These are phyloP conservation scores for Aspergillus sp. DNA, from an alignment of 2,329 filamentous ascomycete genomes.

Conservation along the genomic window DNA sequence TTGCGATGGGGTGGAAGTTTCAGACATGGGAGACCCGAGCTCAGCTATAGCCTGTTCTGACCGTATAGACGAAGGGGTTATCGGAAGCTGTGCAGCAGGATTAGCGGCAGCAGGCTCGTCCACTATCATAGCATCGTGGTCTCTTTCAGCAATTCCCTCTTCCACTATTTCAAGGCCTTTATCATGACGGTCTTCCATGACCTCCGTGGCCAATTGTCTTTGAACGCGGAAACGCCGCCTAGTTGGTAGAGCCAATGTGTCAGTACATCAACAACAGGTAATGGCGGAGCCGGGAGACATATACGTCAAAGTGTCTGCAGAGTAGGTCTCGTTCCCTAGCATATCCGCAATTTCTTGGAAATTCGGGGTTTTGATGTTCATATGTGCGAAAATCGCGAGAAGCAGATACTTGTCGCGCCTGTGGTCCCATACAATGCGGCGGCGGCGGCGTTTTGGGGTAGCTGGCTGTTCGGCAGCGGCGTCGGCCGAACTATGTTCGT, in stretches of 20 bases:
- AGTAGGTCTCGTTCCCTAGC: conserved; percentile 3
- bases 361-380: conserved; percentile 3
- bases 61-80: background rate
- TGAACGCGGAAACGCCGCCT: conserved; percentile 4
- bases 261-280: background rate
- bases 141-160: background rate
- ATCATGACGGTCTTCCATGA: conserved; percentile 5
- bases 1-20: too few species aligned
- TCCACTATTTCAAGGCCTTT: background rate
- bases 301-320: conserved; percentile 5
- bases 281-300: background rate
- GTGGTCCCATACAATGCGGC: conserved; percentile 9
- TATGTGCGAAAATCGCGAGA: conserved; percentile 10
- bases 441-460: background rate
- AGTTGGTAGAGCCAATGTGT: background rate
- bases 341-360: conserved; percentile 9
- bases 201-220: conserved; percentile 1
- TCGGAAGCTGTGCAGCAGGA: background rate
- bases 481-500: background rate
- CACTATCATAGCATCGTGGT: background rate
- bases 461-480: background rate
- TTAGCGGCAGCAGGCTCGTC: background rate
- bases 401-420: conserved; percentile 12
- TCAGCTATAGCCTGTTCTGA: background rate
- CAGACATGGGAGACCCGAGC: background rate